A percentile compares a stretch with the other conserved stretches of the same genome.
Evolutionary conservation across 495 filamentous ascomycete genomes (phyloP).

Genomic region (Ascobolus immersus): DNA sequence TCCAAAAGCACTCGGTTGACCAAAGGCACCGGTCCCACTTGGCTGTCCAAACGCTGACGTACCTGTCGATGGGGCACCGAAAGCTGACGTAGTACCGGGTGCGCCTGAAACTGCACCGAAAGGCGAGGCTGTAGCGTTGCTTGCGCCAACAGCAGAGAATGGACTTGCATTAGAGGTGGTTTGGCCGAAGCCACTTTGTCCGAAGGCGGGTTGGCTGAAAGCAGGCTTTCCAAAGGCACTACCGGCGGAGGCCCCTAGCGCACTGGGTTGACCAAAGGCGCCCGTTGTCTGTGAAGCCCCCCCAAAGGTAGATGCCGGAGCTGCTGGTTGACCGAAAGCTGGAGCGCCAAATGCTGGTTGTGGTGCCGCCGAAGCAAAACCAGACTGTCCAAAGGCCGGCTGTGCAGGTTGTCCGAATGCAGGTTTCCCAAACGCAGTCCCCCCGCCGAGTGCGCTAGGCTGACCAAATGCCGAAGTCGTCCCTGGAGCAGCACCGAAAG

Average conservation of each 20-base stretch:
- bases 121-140: background rate
- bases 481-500: conserved; percentile 9
- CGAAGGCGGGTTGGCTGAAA: conserved; percentile 9
- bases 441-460: background rate
- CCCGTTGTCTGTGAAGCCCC: conserved; percentile 11
- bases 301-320: conserved; percentile 1
- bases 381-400: conserved; percentile 20
- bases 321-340: conserved; percentile 15
- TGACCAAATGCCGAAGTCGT: conserved; percentile 16
- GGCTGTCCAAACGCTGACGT: background rate
- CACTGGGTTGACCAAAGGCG: conserved; percentile 14
- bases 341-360: conserved; percentile 16
- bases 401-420: conserved; percentile 9
- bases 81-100: conserved; percentile 3
- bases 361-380: conserved; percentile 13
- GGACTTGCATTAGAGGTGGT: conserved; percentile 1
- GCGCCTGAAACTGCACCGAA: conserved; percentile 1
- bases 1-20: conserved; percentile 4
- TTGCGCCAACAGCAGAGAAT: background rate
- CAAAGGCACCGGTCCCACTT: conserved; percentile 5
- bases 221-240: conserved; percentile 2
- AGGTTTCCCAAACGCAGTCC: conserved; percentile 13
- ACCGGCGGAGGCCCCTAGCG: background rate
- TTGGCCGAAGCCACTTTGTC: conserved; percentile 8
- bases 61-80: conserved; percentile 5